These are phyloP conservation scores for Scedosporium apiospermum DNA, from an alignment of 2,329 filamentous ascomycete species.

Conservation along the genomic window DNA sequence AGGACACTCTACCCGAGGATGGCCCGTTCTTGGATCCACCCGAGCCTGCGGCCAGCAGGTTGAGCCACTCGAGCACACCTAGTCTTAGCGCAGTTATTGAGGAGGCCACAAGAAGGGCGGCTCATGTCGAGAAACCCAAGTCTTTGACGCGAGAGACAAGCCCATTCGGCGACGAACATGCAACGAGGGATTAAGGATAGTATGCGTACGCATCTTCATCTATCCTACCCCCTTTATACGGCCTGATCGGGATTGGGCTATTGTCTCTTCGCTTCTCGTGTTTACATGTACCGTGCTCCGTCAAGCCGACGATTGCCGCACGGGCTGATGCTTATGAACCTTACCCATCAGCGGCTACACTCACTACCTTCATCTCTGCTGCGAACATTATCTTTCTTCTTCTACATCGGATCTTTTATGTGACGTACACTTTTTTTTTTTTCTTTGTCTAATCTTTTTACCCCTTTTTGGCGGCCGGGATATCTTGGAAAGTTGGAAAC, in stretches of 20 bases:
- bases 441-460: not conserved
- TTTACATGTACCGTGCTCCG: not conserved
- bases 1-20: conserved; percentile 36
- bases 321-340: not conserved
- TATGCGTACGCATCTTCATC: not conserved
- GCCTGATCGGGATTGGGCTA: not conserved
- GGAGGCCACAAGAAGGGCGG: conserved; percentile 34
- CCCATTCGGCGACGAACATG: conserved; percentile 51
- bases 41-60: conserved; percentile 17
- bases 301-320: not conserved
- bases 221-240: not conserved
- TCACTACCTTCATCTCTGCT: too few species aligned
- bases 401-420: not conserved
- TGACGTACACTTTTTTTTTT: not conserved
- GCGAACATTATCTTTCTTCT: not conserved
- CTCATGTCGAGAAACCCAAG: conserved; percentile 18
- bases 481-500: conserved; percentile 3
- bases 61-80: conserved; percentile 23
- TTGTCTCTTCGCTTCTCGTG: not conserved
- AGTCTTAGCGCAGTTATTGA: conserved; percentile 48
- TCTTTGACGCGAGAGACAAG: conserved; percentile 27
- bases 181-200: conserved; percentile 35
- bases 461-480: conserved; percentile 1
- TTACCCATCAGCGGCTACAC: not conserved
- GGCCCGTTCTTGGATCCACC: conserved; percentile 53